Evolutionary conservation across 2,329 filamentous ascomycete species (phyloP), one percentile per base, ranked within the genome.

Genomic region (Talaromyces pinophilus): DNA sequence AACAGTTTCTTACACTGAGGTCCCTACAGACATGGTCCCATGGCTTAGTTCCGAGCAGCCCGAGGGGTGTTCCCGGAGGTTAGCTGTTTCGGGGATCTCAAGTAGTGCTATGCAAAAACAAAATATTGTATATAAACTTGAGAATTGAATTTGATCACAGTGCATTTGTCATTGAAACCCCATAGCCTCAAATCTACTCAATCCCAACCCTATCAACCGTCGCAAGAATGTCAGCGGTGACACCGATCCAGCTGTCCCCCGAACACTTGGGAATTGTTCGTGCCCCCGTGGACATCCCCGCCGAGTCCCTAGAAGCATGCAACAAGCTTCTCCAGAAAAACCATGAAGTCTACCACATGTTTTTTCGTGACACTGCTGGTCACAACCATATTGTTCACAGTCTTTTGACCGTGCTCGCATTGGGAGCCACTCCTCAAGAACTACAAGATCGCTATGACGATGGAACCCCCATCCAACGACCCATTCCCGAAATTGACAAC

Each of bases 351-450:
- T 72, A 65, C 33, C 74, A 77, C 70, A 75, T 77, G 17, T 77
- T 70, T 66, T 77, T 66, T 15, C 72, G 73, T 11, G 72, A 74
- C 70, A 72, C 59, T 8, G 52, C 17, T 22, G 62, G 62, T 8
- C 62, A 63, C 50, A 73, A 78, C 66, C 77, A 79, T 65, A 75
- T 74, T 11, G 55, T 69, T 5, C 77, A 79, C 64, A 67, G 55
- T 22, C 22, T 79, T 3, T 70, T 79, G 6, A 75, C 72, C 1
- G 52, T 50, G 2, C 66, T 75, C 3, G 72, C 76, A n/a, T 61
- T 79, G 1, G 77, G 77, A 5, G 77, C 59, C 44, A 44, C 46
- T 6, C 65, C 72, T 3, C n/a, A 67, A 6, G 69, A 77, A 6
- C 61, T 79, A 7, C 19, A 69, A 71, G 59, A 46, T 66, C 0